These are phyloP conservation scores for Tylopilus felleus DNA, from an alignment of 768 basidiomycete genomes.

Conservation along the genomic window DNA sequence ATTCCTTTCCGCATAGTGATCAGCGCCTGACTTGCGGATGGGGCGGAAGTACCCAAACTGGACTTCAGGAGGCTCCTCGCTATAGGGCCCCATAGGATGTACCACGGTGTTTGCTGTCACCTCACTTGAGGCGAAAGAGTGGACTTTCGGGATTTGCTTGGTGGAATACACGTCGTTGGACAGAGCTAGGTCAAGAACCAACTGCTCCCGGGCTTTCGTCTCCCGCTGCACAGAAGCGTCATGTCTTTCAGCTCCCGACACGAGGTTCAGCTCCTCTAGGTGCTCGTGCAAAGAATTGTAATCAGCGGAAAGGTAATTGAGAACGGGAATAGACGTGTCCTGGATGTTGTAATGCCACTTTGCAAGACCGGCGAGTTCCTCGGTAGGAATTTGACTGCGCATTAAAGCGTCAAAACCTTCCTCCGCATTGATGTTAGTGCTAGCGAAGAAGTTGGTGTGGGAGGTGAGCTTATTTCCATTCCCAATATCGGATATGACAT, in stretches of 20 bases:
- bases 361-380: conserved; percentile 38
- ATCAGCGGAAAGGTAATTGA: conserved; percentile 36
- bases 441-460: conserved; percentile 58
- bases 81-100: conserved; percentile 42
- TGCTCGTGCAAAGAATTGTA: conserved; percentile 34
- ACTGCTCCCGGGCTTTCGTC: conserved; percentile 53
- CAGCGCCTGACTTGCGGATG: conserved; percentile 26
- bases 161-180: conserved; percentile 56
- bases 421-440: conserved; percentile 47
- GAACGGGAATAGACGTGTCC: conserved; percentile 42
- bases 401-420: conserved; percentile 52
- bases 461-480: conserved; percentile 42
- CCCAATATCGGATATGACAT: conserved; percentile 55
- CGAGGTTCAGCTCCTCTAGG: conserved; percentile 45
- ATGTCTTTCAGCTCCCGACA: conserved; percentile 35
- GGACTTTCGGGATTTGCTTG: conserved; percentile 35
- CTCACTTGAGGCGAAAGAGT: not conserved
- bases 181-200: conserved; percentile 61
- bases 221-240: conserved; percentile 44
- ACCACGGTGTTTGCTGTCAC: conserved; percentile 6
- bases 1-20: conserved; percentile 29
- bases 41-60: conserved; percentile 64
- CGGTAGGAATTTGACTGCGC: conserved; percentile 44
- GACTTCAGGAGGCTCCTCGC: conserved; percentile 53
- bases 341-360: conserved; percentile 55